Evolutionary conservation across 768 basidiomycete species (phyloP), one percentile per base, ranked within the genome.

Genomic region (Leccinum obscurum): DNA sequence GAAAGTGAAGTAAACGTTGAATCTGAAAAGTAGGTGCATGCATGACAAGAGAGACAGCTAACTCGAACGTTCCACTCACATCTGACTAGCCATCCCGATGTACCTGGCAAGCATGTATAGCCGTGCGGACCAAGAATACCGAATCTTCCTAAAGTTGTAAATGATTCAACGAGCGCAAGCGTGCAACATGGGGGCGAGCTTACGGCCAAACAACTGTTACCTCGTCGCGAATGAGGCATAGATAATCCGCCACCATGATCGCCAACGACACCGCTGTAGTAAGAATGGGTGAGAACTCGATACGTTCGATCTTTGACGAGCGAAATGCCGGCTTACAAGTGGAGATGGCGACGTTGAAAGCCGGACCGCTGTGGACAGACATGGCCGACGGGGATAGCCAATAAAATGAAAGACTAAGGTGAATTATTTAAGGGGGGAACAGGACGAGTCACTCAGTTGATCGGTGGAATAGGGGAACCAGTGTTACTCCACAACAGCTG

Each of bases 131-230:
- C 64, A 57, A 26, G 61, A 61, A 14, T 4, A 6, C 4, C 56
- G 55, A 24, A 66, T 13, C 13, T 46, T 57, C 34, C 68, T 70
- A 51, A 7, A 32, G 26, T 34, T 3, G 3, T 2, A 20, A 26
- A n/a, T 52, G n/a, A 15, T 37, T 54, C 10, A 14, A 50, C 6
- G 9, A 35, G 30, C 5, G 15, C 6, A 35, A 6, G 20, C 8
- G 6, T 17, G 8, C 7, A 34, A 32, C 48, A 15, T 20, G 3
- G 6, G 13, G 24, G n/a, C 2, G 6, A 60, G 28, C 70, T 65
- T 35, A 71, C 68, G 68, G 61, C 68, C 68, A 71, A 20, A 71
- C 32, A 9, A 52, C 3, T 35, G 56, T 62, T 15, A 39, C 8
- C 50, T 71, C 70, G 7, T 68, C 63, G 3, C 58, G 50, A 1